Base-by-base conservation (phyloP, 768 basidiomycete genomes). In the Pisolithus albus region DNA sequence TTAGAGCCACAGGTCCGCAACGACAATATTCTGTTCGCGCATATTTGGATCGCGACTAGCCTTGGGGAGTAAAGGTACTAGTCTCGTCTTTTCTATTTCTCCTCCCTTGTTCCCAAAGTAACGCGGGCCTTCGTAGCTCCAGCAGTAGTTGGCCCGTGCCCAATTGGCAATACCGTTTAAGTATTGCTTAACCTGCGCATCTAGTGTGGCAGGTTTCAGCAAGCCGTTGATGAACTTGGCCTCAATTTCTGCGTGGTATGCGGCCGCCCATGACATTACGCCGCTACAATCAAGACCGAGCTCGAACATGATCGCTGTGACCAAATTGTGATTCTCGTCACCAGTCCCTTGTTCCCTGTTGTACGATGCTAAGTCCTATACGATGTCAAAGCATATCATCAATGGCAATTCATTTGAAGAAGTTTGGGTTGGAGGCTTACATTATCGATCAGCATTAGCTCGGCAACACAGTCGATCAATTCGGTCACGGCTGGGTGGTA, bases 291-390 rank as follows among this genome's bases (percentile, higher is more conserved):
- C 49, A 16, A 65, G 45, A 6, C 54, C 46, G 2, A 59, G 43
- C 37, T 68, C 56, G 26, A 53, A 47, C 70, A 73, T 74, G 37
- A 66, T 55, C 11, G 67, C 56, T 5, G 66, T 70, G 8, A 74
- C 51, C 19, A 67, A 49, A 52, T 73, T 73, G 51, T 71, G 66
- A 15, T 52, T 52, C 9, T 68, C 65, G 34, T 66, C 61, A 8
- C 70, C 70, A 1, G 56, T 51, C 10, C 65, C 65, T 51, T 69
- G 65, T 52, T 73, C 72, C 21, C 60, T 55, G 49, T 66, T 70
- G 54, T 67, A 71, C 0, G 72, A 73, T 39, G 54, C 62, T 11
- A 73, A 50, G 42, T 74, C 73, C 72, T 70, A 46, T 24, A 18
- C 21, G 8, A 30, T 30, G 30, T 30, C 30, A 38, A 18, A 13